Conservation (phyloP, 1,284 basidiomycete genomes). For the Marasmius fiardii region DNA sequence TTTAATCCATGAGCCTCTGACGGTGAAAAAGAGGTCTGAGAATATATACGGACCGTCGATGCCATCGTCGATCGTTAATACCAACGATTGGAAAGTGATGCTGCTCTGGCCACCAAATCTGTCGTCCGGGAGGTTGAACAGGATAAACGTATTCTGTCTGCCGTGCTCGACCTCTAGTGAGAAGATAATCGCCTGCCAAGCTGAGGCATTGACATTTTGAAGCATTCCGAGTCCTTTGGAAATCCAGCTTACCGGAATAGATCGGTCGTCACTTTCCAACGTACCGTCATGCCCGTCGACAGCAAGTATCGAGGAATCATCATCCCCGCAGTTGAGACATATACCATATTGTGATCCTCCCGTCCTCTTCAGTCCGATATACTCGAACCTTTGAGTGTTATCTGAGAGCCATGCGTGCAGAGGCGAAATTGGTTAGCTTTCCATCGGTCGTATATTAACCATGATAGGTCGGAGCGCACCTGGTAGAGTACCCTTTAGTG, state of each 20-base stretch:
- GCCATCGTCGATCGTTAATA: conserved; percentile 19
- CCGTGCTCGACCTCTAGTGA: conserved; percentile 24
- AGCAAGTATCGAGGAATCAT: background rate
- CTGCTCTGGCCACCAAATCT: conserved; percentile 21
- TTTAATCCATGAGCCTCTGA: background rate
- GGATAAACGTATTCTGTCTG: conserved; percentile 23
- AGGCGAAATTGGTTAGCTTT: background rate
- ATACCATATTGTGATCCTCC: conserved; percentile 17
- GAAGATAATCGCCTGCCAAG: conserved; percentile 22
- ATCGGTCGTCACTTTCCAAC: conserved; percentile 4
- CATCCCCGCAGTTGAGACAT: conserved; percentile 15
- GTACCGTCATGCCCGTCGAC: conserved; percentile 15
- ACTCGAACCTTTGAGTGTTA: conserved; percentile 9
- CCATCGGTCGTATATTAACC: background rate
- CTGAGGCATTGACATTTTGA: background rate
- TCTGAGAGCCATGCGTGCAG: conserved; percentile 2
- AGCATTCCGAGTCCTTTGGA: background rate
- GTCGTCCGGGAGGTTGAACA: conserved; percentile 27
- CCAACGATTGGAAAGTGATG: conserved; percentile 28
- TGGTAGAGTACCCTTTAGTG: conserved; percentile 10
- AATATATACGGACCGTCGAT: background rate
- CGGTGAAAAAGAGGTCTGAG: background rate
- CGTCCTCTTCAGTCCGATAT: conserved; percentile 15
- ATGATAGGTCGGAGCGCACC: conserved; percentile 7
- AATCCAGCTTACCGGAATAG: conserved; percentile 11